phyloP scores from a whole-genome alignment of 2,329 filamentous ascomycete species.

The Cordyceps cicadae region DNA sequence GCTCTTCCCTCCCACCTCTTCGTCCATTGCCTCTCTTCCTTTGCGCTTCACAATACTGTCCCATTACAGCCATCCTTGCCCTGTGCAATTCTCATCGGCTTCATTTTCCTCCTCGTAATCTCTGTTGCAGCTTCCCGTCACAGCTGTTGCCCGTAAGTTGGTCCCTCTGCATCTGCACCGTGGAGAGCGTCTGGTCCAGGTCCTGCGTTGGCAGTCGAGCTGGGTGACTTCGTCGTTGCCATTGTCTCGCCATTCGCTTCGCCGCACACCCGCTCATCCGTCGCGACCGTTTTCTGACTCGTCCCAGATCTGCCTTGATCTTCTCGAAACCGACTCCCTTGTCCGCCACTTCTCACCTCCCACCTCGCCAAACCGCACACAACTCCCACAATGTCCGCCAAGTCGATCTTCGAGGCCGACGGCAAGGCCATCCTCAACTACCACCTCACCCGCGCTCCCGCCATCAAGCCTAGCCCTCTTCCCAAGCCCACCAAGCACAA shows the following conservation, averaged over 20 bases:
- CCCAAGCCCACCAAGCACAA: constrained; percentile 81
- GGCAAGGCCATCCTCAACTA: constrained; percentile 99
- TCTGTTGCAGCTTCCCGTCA: neutral
- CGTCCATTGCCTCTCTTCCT: constrained; percentile 6
- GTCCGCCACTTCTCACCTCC: constrained; percentile 15
- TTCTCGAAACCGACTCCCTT: neutral
- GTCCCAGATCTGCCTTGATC: neutral
- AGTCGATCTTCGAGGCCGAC: constrained; percentile 97
- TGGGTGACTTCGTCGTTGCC: neutral
- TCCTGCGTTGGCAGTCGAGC: neutral
- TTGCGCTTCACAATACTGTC: constrained; percentile 1
- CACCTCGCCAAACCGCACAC: constrained; percentile 17
- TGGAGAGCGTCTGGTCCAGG: neutral
- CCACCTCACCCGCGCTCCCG: constrained; percentile 93
- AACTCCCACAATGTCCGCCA: constrained; percentile 47
- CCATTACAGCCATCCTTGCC: neutral
- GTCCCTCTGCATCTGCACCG: neutral
- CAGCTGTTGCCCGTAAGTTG: neutral
- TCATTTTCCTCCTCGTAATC: neutral
- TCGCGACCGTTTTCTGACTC: constrained; percentile 9
- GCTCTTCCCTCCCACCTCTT: constrained; percentile 9
- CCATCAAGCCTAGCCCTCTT: constrained; percentile 97
- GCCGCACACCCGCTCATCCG: neutral
- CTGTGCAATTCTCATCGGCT: neutral
- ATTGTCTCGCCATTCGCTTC: neutral